Conservation (phyloP, 2,329 filamentous ascomycete genomes). For the Calonectria pseudoreteaudii region DNA sequence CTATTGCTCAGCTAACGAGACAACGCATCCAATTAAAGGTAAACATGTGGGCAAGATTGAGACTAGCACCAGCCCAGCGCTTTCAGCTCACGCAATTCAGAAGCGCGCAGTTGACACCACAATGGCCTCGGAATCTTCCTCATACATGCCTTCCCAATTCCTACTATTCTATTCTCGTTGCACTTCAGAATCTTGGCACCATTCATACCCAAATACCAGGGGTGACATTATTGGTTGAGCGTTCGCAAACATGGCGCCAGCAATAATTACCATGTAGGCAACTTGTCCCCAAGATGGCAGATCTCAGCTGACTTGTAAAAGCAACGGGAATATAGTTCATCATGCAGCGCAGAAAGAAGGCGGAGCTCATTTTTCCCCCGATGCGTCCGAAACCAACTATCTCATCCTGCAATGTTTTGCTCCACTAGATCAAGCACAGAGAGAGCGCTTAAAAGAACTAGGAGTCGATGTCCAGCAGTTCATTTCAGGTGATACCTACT, state of each 20-base stretch:
- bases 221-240: neutral
- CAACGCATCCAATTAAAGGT: neutral
- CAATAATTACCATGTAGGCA: neutral
- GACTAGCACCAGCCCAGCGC: neutral
- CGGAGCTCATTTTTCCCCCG: neutral
- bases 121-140: neutral
- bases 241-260: neutral
- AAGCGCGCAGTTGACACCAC: neutral
- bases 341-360: neutral
- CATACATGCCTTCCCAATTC: neutral
- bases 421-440: neutral
- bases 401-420: neutral
- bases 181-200: neutral
- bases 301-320: neutral
- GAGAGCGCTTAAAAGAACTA: neutral
- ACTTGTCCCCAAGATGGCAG: neutral
- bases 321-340: neutral
- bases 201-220: neutral
- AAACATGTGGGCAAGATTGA: neutral
- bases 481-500: neutral
- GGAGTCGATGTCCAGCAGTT: neutral
- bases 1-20: neutral
- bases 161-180: neutral
- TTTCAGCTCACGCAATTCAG: neutral
- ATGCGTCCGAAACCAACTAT: neutral